Percentiles rank a stretch among this genome's conserved stretches.
phyloP scores from a whole-genome alignment of 257 asterid species.

The Lycium barbarum region DNA sequence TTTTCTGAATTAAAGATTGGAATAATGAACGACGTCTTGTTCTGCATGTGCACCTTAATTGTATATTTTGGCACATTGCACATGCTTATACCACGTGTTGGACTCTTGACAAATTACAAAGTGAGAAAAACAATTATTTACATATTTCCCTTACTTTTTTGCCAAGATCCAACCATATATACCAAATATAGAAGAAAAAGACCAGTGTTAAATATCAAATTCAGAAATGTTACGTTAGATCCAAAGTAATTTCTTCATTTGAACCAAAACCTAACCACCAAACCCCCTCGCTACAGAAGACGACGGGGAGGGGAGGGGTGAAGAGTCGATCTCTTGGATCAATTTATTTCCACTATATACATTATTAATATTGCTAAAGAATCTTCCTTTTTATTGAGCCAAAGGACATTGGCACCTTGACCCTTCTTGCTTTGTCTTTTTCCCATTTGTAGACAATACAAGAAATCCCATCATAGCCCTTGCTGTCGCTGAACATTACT shows the following conservation, averaged over 20 bases:
- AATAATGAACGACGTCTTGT: not conserved
- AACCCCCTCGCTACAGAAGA: too few relatives aligned
- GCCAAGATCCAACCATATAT: not conserved
- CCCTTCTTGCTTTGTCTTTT: not conserved
- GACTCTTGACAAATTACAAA: too few relatives aligned
- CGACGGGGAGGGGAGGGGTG: too few relatives aligned
- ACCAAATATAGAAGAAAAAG: not conserved
- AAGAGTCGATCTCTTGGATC: not conserved
- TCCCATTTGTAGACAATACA: not conserved
- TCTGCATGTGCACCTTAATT: not conserved
- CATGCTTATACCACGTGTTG: not conserved
- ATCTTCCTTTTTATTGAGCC: constrained; percentile 1
- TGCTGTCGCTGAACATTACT: not conserved
- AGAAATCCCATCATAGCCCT: not conserved
- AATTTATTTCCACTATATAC: not conserved
- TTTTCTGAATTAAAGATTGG: too few relatives aligned
- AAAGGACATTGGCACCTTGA: not conserved
- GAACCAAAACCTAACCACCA: too few relatives aligned
- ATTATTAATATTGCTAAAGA: not conserved
- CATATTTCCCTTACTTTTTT: not conserved
- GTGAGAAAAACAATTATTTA: too few relatives aligned
- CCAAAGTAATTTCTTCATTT: not conserved
- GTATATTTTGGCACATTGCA: not conserved
- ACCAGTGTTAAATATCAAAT: too few relatives aligned
- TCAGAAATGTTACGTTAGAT: not conserved